phyloP scores from a whole-genome alignment of 305 asterid genomes.

The Solanum hybrid region DNA sequence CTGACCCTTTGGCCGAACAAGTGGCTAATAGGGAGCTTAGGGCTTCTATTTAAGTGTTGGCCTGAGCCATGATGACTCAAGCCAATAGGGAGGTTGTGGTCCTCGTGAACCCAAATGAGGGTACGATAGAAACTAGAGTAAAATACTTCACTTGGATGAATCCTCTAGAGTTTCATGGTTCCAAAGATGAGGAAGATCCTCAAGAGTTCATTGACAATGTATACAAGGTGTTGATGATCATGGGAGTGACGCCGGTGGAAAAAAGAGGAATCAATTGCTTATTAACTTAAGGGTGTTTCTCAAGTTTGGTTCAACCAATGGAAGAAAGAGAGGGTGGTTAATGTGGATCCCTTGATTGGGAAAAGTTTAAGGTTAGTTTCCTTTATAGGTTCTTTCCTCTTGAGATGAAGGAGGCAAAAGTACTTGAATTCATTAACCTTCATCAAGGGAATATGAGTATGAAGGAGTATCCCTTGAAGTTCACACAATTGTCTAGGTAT shows the following conservation, averaged over 20 bases:
- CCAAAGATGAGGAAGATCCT: background rate
- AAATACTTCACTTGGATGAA: background rate
- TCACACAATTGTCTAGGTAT: background rate
- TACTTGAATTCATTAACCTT: background rate
- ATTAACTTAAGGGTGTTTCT: background rate
- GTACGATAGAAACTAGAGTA: background rate
- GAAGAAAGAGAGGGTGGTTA: background rate
- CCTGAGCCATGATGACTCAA: background rate
- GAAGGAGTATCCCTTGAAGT: background rate
- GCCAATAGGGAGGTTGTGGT: background rate
- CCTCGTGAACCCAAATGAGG: background rate
- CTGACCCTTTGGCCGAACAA: background rate
- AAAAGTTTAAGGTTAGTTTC: too few relatives aligned
- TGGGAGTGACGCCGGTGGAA: background rate
- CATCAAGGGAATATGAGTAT: background rate
- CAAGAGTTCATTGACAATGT: background rate
- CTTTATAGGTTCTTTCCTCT: background rate
- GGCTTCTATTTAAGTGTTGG: background rate
- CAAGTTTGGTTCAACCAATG: background rate
- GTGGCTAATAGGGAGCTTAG: background rate
- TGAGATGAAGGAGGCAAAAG: background rate
- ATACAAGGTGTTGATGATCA: background rate
- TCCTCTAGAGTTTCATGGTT: background rate
- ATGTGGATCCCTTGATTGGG: background rate
- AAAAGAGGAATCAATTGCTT: background rate